Base-by-base conservation (phyloP, 345 rosid species). In the Draba incana region DNA sequence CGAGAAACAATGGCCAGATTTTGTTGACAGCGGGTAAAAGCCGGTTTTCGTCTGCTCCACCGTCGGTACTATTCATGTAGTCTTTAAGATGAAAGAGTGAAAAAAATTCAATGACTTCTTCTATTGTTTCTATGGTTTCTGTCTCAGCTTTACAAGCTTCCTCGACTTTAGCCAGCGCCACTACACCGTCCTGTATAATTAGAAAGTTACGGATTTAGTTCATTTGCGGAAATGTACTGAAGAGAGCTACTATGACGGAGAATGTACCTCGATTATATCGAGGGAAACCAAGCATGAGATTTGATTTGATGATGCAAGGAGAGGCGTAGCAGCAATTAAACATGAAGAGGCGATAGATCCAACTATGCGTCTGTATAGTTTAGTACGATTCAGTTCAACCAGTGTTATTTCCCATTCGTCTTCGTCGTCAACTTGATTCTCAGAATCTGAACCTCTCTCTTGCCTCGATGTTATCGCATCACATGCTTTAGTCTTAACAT, bases 11-110 rank as follows among this genome's bases (percentile, higher is more conserved):
- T 0, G 96, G 97, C 99, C 99, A 91, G 68, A 94, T 67, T 77
- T 86, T 89, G 77, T 94, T 91, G 86, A 86, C 77, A 42, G 99
- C 89, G 24, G 97, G 99, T 72, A 91, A 92, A 74, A 88, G 78
- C 75, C 97, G 79, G 82, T 91, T 94, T 80, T 87, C 99, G 6
- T 81, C 87, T 35, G 81, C 69, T 67, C 84, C 90, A 72, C 80
- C 89, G 8, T 88, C 88, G 2, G 82, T 83, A 39, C 69, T 83
- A 64, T 77, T 85, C 68, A 88, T 14, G 69, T 66, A 70, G 70
- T 88, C 96, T 66, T 85, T 84, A 78, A 86, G 84, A 70, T 84
- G 83, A 82, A 79, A 81, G 37, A 87, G 57, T 31, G 95, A 88
- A 58, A 81, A 75, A 25, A 76, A 75, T 31, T 51, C 73, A 73